Conservation (phyloP, 2,329 filamentous ascomycete genomes). For the Lasiodiplodia citricola region DNA sequence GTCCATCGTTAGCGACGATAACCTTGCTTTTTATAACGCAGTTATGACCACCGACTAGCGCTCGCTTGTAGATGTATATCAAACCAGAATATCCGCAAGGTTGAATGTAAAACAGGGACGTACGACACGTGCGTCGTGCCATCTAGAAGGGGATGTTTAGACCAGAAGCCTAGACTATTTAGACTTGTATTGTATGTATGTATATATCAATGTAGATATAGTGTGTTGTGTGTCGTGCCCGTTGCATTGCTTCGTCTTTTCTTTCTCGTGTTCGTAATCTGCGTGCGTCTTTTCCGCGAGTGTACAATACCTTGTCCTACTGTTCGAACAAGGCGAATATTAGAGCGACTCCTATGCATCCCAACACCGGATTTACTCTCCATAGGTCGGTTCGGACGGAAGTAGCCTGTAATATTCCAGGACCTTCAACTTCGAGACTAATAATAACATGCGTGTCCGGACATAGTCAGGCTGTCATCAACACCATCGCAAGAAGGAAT, state of each 20-base stretch:
- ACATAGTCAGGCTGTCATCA: no score
- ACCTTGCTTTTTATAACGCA: neutral
- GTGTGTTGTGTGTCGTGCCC: neutral
- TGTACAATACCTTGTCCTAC: no score
- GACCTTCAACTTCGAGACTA: no score
- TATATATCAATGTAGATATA: neutral
- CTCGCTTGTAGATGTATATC: conserved; percentile 4
- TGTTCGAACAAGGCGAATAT: no score
- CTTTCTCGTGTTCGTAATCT: neutral
- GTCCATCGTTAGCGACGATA: conserved; percentile 8
- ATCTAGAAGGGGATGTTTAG: neutral
- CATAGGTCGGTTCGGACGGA: no score
- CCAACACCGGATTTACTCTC: no score
- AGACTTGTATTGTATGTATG: neutral
- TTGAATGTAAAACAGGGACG: neutral
- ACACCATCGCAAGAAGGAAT: no score
- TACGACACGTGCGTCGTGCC: neutral
- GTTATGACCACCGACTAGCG: conserved; percentile 9
- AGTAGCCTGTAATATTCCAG: no score
- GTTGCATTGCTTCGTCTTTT: neutral
- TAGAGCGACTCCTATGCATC: no score
- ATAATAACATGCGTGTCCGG: no score
- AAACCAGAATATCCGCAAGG: neutral
- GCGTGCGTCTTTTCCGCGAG: neutral
- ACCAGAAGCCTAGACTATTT: neutral